A percentile compares a stretch with the other conserved stretches of the same genome.
Conservation (phyloP, 2,329 filamentous ascomycete species). For the Podosphaera aphanis region DNA sequence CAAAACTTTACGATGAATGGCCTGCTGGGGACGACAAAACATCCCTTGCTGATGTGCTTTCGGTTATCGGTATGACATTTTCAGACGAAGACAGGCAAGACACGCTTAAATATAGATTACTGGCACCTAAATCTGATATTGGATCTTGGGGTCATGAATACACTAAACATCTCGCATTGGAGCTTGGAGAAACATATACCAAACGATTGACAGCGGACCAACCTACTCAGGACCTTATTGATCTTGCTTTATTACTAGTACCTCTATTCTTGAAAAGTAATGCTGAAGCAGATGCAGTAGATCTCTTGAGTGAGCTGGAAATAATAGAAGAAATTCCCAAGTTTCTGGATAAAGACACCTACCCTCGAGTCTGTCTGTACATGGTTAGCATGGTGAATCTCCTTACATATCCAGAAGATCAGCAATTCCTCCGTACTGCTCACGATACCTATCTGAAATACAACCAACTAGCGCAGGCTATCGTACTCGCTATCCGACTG, state of each 20-base stretch:
- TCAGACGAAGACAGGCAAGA: conserved; percentile 91
- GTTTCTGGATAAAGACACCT: conserved; percentile 85
- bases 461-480: conserved; percentile 79
- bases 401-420: conserved; percentile 91
- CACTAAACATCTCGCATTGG: conserved; percentile 77
- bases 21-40: conserved; percentile 64
- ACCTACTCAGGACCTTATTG: conserved; percentile 58
- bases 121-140: conserved; percentile 77
- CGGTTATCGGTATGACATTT: conserved; percentile 95
- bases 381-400: conserved; percentile 98
- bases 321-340: conserved; percentile 82
- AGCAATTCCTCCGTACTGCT: conserved; percentile 77
- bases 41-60: conserved; percentile 79
- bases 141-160: conserved; percentile 98
- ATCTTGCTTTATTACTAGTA: conserved; percentile 64
- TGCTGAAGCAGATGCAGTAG: conserved; percentile 90
- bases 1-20: conserved; percentile 78
- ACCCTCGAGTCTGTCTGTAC: conserved; percentile 79
- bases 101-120: conserved; percentile 81
- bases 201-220: conserved; percentile 72
- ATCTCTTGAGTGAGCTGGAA: conserved; percentile 89
- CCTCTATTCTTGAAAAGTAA: conserved; percentile 95
- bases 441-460: conserved; percentile 87
- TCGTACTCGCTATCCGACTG: conserved; percentile 78
- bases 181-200: conserved; percentile 86